Evolutionary conservation across 2,329 filamentous ascomycete genomes (phyloP).

Genomic region (Myotisia sp.): DNA sequence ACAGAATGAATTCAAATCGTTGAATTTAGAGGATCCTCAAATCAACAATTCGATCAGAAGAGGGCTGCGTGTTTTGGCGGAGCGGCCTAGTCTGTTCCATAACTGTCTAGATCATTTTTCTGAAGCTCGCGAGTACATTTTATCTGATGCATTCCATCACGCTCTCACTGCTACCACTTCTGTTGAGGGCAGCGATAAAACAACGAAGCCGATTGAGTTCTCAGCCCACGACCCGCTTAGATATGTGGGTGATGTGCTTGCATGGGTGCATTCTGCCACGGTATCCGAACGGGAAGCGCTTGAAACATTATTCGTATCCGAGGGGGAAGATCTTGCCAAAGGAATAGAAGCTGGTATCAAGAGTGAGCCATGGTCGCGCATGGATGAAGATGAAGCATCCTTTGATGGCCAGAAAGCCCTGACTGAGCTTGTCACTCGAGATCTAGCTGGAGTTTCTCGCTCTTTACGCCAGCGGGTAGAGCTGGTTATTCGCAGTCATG

Average conservation of each 20-base stretch:
- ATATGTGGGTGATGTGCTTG: conserved; percentile 93
- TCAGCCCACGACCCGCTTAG: conserved; percentile 80
- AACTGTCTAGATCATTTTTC: conserved; percentile 88
- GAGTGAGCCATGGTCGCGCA: conserved; percentile 67
- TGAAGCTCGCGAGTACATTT: conserved; percentile 69
- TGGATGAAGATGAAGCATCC: conserved; percentile 42
- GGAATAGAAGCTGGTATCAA: conserved; percentile 66
- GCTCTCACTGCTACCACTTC: conserved; percentile 63
- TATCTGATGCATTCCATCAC: conserved; percentile 79
- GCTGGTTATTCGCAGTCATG: conserved; percentile 81
- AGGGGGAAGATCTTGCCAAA: conserved; percentile 74
- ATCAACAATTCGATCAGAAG: conserved; percentile 73
- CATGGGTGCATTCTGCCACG: conserved; percentile 86
- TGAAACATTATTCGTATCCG: conserved; percentile 78
- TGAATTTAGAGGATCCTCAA: conserved; percentile 89
- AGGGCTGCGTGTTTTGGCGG: conserved; percentile 73
- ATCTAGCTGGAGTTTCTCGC: conserved; percentile 65
- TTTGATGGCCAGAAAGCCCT: conserved; percentile 75
- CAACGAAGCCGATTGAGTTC: conserved; percentile 81
- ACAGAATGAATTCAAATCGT: conserved; percentile 76
- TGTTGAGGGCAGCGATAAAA: conserved; percentile 44
- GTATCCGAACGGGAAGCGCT: conserved; percentile 89
- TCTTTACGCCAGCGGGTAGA: conserved; percentile 82
- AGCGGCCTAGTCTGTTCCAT: conserved; percentile 79
- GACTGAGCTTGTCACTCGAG: conserved; percentile 72